Percentiles rank a stretch among this genome's conserved stretches.
phyloP scores from a whole-genome alignment of 2,329 filamentous ascomycete genomes.

The Colletotrichum tanaceti region DNA sequence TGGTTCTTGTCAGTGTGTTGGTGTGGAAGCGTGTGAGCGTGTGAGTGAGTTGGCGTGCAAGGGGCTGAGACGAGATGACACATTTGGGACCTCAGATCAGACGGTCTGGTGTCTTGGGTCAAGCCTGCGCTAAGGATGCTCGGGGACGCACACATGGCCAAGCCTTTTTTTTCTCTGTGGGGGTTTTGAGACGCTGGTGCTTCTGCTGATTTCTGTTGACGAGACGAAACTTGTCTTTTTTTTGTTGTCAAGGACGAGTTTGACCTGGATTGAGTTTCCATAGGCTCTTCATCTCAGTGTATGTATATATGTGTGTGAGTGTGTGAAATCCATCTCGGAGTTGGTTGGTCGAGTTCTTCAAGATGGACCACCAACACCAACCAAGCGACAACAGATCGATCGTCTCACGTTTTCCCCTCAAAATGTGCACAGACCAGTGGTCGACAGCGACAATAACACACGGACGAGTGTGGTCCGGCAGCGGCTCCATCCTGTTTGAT shows the following conservation, averaged over 20 bases:
- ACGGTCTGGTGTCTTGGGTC: constrained; percentile 39
- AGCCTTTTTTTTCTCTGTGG: not conserved
- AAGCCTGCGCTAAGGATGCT: constrained; percentile 12
- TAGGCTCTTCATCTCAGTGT: not conserved
- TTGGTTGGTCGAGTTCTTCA: not conserved
- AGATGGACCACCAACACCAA: not conserved
- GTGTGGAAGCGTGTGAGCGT: not conserved
- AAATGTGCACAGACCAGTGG: constrained; percentile 13
- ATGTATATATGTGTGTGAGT: not conserved
- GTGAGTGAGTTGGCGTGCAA: not conserved
- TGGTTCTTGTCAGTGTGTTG: constrained; percentile 22
- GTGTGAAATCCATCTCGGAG: not conserved
- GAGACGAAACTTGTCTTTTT: not conserved
- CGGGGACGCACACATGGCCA: constrained; percentile 5
- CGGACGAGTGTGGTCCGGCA: constrained; percentile 30
- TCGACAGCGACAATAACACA: not conserved
- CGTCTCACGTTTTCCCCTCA: not conserved
- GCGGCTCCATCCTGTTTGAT: constrained; percentile 39
- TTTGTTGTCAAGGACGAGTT: fast-evolving
- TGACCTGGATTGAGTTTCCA: not conserved
- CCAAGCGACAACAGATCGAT: not conserved
- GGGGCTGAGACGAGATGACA: constrained; percentile 41
- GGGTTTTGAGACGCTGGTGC: not conserved
- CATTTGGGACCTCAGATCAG: constrained; percentile 41
- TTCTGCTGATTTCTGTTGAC: not conserved